Evolutionary conservation across 2,329 filamentous ascomycete species (phyloP), one percentile per base, ranked within the genome.

Genomic region (Cladosporium sp.): DNA sequence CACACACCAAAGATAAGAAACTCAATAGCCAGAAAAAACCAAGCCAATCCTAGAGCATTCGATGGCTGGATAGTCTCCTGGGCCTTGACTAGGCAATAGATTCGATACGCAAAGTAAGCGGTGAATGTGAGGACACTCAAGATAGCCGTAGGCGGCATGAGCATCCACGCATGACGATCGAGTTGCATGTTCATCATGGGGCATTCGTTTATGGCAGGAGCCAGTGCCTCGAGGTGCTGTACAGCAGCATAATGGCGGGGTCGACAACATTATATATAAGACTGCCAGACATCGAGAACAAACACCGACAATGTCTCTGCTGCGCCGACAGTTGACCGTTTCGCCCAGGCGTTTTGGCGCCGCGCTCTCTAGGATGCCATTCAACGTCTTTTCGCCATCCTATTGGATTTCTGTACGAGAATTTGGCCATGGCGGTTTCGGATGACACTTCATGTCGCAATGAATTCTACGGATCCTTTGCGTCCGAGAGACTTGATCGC

Each of bases 61-160:
- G 43, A 35, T 12, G 43, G 43, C 18, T 47, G 20, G 15, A 47
- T 39, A 11, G 35, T 39, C 22, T 47, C n/a, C 35, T 47, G 43
- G 3, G 43, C 43, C 8, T 30, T 47, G 7, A 47, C 35, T 3
- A 47, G 43, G 35, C 43, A 47, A 22, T 47, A 47, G 7, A 47
- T 47, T 22, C 43, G 43, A 35, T 47, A 47, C 13, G 35, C 43
- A 18, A 47, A 47, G 15, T 47, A 47, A n/a, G 43, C 43, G n/a
- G 43, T 47, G 30, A 47, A 47, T 3, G 43, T 47, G 15, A 47
- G 13, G 2, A 47, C 35, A 33, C 43, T 47, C 25, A 47, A 25
- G n/a, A 47, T 30, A 2, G 43, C 43, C 35, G 43, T 47, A 12
- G 43, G 43, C 11, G 43, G 43, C 43, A 47, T 47, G 15, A 47